Base-by-base conservation (phyloP, 768 basidiomycete genomes). In the Hebeloma cylindrosporum region DNA sequence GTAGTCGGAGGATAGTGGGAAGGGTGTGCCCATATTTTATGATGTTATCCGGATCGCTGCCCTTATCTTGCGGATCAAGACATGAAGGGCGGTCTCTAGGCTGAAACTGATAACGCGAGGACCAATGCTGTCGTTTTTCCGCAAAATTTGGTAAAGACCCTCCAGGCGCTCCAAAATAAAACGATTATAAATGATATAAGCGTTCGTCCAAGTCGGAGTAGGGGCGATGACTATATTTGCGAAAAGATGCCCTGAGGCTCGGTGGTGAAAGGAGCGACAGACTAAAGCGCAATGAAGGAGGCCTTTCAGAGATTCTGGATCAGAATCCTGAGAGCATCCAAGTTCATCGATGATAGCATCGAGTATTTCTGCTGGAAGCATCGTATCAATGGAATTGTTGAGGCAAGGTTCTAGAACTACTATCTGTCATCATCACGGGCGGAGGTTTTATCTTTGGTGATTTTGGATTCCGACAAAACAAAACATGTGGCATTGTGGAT, bases 341-440 rank as follows among this genome's bases (percentile, higher is more conserved):
- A 47, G n/a, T 25, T 47, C 45, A 21, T 51, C 41, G 22, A 51
- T 20, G 16, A 51, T 29, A 9, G n/a, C 17, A 14, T 47, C 50
- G 1, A 51, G 20, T 7, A 51, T 30, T 21, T 51, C 50, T 22
- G 35, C 28, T 16, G 50, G 50, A 7, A 51, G 25, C 2, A 14
- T 5, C 20, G 9, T 14, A 8, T 5, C 36, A 22, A n/a, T 21
- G 14, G 25, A 20, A 31, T 33, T 32, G 14, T 23, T 31, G 25
- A 16, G 11, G 10, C 30, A n/a, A n/a, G n/a, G n/a, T n/a, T 30
- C 16, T 17, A 9, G n/a, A 11, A 40, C 13, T 27, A n/a, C 38
- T 17, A 18, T 23, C 20, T 13, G 13, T 26, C 23, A n/a, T 17
- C 20, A 27, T 26, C 37, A 38, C n/a, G n/a, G n/a, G n/a, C n/a